These are phyloP conservation scores for Linderniella brevidens DNA, from an alignment of 257 asterid species.

Conservation along the genomic window DNA sequence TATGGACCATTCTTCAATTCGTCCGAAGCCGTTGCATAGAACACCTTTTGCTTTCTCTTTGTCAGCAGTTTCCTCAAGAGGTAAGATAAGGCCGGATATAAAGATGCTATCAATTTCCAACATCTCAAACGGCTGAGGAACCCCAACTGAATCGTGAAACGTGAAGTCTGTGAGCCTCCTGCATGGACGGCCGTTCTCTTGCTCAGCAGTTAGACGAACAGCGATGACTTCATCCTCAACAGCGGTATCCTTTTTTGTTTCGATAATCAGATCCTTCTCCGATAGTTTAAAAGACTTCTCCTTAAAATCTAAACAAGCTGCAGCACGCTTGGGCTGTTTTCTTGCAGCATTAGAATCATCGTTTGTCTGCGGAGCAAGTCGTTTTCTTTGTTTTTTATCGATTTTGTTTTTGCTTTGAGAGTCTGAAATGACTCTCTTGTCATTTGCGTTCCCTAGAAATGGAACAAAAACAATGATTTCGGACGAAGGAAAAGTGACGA, in stretches of 20 bases:
- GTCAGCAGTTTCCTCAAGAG: conserved; percentile 45
- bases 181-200: conserved; percentile 52
- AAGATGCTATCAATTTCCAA: conserved; percentile 59
- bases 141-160: conserved; percentile 54
- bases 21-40: conserved; percentile 82
- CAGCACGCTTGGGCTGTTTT: conserved; percentile 77
- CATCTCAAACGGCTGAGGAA: conserved; percentile 74
- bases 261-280: conserved; percentile 33
- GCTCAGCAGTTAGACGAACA: conserved; percentile 52
- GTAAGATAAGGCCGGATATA: conserved; percentile 55
- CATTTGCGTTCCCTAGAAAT: too few relatives aligned
- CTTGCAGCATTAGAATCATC: conserved; percentile 26
- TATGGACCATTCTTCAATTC: conserved; percentile 87
- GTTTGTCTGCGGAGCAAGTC: conserved; percentile 17
- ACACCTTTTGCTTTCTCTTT: conserved; percentile 48
- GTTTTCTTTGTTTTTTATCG: conserved; percentile 31
- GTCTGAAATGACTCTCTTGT: too few relatives aligned
- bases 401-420: too few relatives aligned
- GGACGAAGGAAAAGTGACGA: too few relatives aligned
- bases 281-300: conserved; percentile 40
- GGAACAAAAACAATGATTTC: too few relatives aligned
- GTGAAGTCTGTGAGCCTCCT: conserved; percentile 59
- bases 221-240: conserved; percentile 71
- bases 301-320: conserved; percentile 67
- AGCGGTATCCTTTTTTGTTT: conserved; percentile 28